These are phyloP conservation scores for Stephania cephalantha DNA, from an alignment of 164 flowering plant genomes.

Conservation along the genomic window DNA sequence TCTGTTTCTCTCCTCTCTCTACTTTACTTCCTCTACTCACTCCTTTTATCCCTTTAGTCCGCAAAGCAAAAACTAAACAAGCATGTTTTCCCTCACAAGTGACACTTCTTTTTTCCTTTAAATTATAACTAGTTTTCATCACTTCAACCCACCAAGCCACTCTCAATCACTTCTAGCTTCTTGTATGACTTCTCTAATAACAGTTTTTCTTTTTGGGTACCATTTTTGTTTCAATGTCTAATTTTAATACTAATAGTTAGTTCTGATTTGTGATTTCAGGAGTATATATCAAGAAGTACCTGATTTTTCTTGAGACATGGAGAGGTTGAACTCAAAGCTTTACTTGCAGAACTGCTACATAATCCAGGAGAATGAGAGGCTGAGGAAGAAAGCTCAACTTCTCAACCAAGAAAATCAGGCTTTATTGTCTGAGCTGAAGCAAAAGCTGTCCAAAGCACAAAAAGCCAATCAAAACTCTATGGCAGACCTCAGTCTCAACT, in stretches of 20 bases:
- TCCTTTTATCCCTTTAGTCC: neutral
- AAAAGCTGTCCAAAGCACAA: slow-evolving; percentile 38
- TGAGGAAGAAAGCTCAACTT: slow-evolving; percentile 77
- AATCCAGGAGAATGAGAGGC: slow-evolving; percentile 78
- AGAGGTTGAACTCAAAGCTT: slow-evolving; percentile 74
- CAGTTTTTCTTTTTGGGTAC: no score
- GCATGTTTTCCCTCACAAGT: neutral
- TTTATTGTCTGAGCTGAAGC: slow-evolving; percentile 58
- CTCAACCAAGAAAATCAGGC: slow-evolving; percentile 82
- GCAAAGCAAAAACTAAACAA: slow-evolving; percentile 1
- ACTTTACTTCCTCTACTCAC: slow-evolving; percentile 1
- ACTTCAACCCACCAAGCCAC: neutral
- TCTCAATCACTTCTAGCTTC: no score
- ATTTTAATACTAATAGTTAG: no score
- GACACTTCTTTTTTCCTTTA: neutral
- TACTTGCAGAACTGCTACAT: slow-evolving; percentile 79
- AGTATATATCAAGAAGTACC: slow-evolving; percentile 4
- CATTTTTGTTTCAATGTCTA: no score
- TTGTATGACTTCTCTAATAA: no score
- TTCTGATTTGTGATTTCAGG: slow-evolving; percentile 10
- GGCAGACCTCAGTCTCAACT: slow-evolving; percentile 43
- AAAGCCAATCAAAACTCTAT: slow-evolving; percentile 23
- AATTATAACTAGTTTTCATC: neutral
- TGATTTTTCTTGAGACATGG: slow-evolving; percentile 35
- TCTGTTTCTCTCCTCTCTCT: neutral